Evolutionary conservation across 2,329 filamentous ascomycete species (phyloP).

Genomic region (Exophiala oligosperma): DNA sequence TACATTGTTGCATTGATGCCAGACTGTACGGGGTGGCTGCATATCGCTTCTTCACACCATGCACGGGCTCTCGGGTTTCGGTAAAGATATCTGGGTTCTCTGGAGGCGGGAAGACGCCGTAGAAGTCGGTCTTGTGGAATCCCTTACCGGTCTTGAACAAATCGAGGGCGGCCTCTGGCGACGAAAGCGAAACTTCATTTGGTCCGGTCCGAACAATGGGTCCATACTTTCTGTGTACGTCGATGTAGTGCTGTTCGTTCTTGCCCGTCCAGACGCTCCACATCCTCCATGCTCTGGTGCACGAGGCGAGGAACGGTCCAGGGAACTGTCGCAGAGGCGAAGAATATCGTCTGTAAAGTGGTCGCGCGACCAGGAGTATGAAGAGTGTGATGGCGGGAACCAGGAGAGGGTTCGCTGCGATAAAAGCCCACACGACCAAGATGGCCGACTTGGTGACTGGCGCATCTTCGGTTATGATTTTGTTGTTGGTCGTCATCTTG

Average conservation of each 20-base stretch:
- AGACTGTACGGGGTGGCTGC: constrained; percentile 34
- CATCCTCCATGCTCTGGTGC: constrained; percentile 44
- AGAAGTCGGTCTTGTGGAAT: constrained; percentile 56
- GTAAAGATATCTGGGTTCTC: constrained; percentile 62
- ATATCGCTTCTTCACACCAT: constrained; percentile 57
- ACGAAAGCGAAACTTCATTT: constrained; percentile 50
- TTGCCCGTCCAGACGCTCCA: constrained; percentile 41
- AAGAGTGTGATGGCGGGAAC: constrained; percentile 23
- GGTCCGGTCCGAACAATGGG: constrained; percentile 53
- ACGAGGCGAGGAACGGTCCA: constrained; percentile 43
- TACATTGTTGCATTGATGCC: constrained; percentile 31
- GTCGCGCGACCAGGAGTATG: constrained; percentile 32
- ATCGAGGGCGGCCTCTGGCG: constrained; percentile 47
- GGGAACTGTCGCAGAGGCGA: constrained; percentile 44
- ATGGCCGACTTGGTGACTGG: constrained; percentile 22
- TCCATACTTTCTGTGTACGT: constrained; percentile 41
- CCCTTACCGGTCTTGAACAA: constrained; percentile 52
- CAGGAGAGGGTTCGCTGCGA: constrained; percentile 19
- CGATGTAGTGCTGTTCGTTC: constrained; percentile 38
- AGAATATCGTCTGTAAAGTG: constrained; percentile 48
- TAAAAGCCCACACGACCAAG: constrained; percentile 12
- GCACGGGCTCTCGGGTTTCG: constrained; percentile 55
- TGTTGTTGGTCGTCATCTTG: constrained; percentile 9
- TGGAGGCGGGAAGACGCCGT: constrained; percentile 56
- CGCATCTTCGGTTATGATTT: constrained; percentile 11